Conservation (phyloP, 768 basidiomycete species). For the Mrakia gelida region DNA sequence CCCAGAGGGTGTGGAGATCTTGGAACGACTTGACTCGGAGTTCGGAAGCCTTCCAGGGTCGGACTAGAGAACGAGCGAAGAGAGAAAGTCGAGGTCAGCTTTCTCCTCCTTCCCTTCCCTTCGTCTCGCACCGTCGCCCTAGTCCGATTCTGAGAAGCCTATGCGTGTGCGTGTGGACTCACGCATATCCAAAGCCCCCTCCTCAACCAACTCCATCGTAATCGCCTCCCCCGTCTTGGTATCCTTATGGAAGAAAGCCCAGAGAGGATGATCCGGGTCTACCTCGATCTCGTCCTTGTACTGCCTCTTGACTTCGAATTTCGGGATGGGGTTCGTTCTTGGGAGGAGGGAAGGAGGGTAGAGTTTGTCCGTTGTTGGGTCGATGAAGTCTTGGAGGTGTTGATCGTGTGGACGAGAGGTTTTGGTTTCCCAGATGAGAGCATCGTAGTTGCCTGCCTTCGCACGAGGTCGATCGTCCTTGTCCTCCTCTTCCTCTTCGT, state of each 20-base stretch:
- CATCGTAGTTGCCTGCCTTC: no score
- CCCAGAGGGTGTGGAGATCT: constrained; percentile 94
- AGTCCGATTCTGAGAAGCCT: no score
- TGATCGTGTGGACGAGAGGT: no score
- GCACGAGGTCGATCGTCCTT: no score
- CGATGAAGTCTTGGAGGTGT: neutral
- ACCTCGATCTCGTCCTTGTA: constrained; percentile 43
- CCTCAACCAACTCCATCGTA: constrained; percentile 28
- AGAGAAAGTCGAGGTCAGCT: neutral
- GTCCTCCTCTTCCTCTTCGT: neutral
- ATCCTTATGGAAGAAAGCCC: constrained; percentile 66
- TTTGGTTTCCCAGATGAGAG: no score
- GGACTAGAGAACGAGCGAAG: constrained; percentile 53
- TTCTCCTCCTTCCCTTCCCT: no score
- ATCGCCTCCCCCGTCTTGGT: constrained; percentile 37
- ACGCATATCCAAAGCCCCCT: neutral
- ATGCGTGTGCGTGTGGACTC: neutral
- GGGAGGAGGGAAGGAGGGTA: constrained; percentile 6
- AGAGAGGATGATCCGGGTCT: constrained; percentile 67
- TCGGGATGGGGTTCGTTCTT: neutral
- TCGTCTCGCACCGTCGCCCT: no score
- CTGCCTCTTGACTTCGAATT: neutral
- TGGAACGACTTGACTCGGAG: constrained; percentile 84
- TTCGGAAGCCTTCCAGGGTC: constrained; percentile 81
- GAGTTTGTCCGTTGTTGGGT: neutral